Evolutionary conservation across 257 asterid genomes (phyloP).

Genomic region (Cynanchum wilfordii): DNA sequence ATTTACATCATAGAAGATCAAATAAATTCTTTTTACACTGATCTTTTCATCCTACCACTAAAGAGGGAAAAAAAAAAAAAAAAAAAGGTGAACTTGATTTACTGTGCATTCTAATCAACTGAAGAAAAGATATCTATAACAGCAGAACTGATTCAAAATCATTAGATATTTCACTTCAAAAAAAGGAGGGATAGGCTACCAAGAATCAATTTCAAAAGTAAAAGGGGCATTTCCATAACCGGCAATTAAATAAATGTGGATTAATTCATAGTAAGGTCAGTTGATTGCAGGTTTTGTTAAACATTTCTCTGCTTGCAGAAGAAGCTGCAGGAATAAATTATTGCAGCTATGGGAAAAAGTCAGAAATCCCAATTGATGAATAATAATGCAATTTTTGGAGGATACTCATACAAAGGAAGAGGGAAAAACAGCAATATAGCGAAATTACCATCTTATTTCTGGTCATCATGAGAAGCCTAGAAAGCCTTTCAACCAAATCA

Average conservation of each 20-base stretch:
- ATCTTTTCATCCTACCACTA: background rate
- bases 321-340: background rate
- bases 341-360: background rate
- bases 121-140: background rate
- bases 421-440: background rate
- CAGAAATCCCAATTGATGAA: background rate
- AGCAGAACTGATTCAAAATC: background rate
- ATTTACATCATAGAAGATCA: background rate
- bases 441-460: conserved; percentile 46
- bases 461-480: conserved; percentile 77
- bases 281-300: background rate
- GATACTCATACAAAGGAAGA: background rate
- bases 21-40: background rate
- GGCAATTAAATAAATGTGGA: background rate
- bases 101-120: background rate
- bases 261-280: background rate
- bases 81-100: background rate
- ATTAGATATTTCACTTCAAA: background rate
- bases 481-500: conserved; percentile 64
- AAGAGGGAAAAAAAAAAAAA: background rate
- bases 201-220: background rate
- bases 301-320: background rate
- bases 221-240: background rate
- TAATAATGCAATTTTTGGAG: background rate
- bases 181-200: background rate